Conservation (phyloP, 306 rosid species). For the Sicyos baderoa region DNA sequence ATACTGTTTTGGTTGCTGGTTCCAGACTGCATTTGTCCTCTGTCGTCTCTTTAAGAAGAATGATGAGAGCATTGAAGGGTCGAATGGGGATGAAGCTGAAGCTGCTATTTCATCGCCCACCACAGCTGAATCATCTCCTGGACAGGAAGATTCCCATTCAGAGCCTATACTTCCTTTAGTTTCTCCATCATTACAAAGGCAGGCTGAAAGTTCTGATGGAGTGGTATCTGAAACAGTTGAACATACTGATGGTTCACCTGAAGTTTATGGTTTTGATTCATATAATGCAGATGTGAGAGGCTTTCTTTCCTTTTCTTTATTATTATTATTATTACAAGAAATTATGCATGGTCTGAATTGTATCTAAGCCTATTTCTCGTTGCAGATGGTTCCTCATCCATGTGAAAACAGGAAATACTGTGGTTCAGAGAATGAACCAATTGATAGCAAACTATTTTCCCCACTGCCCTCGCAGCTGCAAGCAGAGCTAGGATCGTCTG, state of each 20-base stretch:
- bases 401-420: conserved; percentile 24
- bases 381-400: conserved; percentile 27
- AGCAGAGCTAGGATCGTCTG: conserved; percentile 24
- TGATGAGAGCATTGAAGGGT: conserved; percentile 53
- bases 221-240: conserved; percentile 35
- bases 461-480: conserved; percentile 47
- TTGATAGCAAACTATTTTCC: conserved; percentile 43
- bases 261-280: conserved; percentile 20
- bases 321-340: conserved; percentile 3
- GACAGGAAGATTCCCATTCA: conserved; percentile 44
- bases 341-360: conserved; percentile 14
- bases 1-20: background rate
- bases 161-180: conserved; percentile 31
- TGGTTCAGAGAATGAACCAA: conserved; percentile 28
- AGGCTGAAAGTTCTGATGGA: conserved; percentile 36
- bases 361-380: conserved; percentile 16
- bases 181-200: conserved; percentile 37
- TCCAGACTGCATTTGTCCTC: conserved; percentile 74
- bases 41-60: conserved; percentile 81
- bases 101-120: conserved; percentile 43
- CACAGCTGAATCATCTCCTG: conserved; percentile 41
- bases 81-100: conserved; percentile 47
- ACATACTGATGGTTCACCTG: conserved; percentile 30
- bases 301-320: background rate
- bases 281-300: conserved; percentile 22